A percentile compares a stretch with the other conserved stretches of the same genome.
Conservation (phyloP, 331 rosid species). For the Saraca asoca region DNA sequence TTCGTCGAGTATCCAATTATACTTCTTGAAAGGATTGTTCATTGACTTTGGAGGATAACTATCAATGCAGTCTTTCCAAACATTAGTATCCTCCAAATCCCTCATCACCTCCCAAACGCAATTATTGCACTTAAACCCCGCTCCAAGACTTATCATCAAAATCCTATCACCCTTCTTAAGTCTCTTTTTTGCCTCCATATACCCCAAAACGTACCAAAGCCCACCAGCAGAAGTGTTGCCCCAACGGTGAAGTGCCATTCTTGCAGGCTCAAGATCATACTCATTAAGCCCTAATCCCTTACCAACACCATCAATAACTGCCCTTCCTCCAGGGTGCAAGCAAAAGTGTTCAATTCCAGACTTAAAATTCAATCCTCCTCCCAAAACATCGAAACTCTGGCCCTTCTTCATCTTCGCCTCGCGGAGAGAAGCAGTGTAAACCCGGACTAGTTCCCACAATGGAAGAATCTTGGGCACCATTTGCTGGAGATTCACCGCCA, state of each 20-base stretch:
- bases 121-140: constrained; percentile 85
- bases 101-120: constrained; percentile 77
- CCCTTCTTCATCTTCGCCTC: constrained; percentile 14
- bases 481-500: constrained; percentile 49
- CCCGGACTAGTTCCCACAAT: constrained; percentile 46
- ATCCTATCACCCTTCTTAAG: constrained; percentile 65
- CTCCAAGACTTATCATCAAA: constrained; percentile 85
- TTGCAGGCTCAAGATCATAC: constrained; percentile 71
- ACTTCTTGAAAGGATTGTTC: constrained; percentile 70
- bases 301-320: constrained; percentile 78
- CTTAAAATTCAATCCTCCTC: constrained; percentile 55
- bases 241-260: constrained; percentile 84
- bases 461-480: constrained; percentile 64
- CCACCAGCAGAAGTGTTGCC: constrained; percentile 85
- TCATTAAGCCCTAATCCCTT: constrained; percentile 57
- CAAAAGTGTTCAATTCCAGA: constrained; percentile 76
- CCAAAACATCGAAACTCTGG: constrained; percentile 24
- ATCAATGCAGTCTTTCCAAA: constrained; percentile 64
- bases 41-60: constrained; percentile 60
- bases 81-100: constrained; percentile 66
- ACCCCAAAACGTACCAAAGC: constrained; percentile 85
- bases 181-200: constrained; percentile 88
- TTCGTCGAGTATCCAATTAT: constrained; percentile 72
- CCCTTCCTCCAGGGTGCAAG: constrained; percentile 74
- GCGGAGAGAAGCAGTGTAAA: constrained; percentile 12